These are phyloP conservation scores for Vanrija humicola DNA, from an alignment of 1,284 basidiomycete species.

Conservation along the genomic window DNA sequence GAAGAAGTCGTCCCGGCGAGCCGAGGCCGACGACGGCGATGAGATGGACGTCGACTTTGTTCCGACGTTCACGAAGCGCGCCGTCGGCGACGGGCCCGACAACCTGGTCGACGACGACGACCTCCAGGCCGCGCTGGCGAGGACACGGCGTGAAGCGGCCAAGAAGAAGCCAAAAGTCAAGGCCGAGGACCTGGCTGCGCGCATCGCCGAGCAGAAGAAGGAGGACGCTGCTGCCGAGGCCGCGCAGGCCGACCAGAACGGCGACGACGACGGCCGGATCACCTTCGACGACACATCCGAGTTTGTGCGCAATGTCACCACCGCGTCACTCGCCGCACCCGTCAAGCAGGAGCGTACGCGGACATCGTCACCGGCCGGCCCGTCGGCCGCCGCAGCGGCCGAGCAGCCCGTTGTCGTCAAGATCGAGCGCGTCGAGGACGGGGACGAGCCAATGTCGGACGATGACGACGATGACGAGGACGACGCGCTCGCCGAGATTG, in stretches of 20 bases:
- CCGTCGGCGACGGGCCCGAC: slow-evolving; percentile 61
- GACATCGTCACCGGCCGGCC: slow-evolving; percentile 16
- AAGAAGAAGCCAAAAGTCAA: slow-evolving; percentile 72
- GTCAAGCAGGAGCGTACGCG: slow-evolving; percentile 41
- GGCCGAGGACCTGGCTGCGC: slow-evolving; percentile 78
- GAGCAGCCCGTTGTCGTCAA: slow-evolving; percentile 52
- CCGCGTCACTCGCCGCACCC: slow-evolving; percentile 39
- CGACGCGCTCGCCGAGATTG: slow-evolving; percentile 51
- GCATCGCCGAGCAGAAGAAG: slow-evolving; percentile 60
- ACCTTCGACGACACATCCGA: slow-evolving; percentile 97
- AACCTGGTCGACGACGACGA: slow-evolving; percentile 99
- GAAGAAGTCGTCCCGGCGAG: slow-evolving; percentile 70
- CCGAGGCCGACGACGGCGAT: slow-evolving; percentile 59
- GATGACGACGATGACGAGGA: slow-evolving; percentile 71
- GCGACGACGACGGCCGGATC: slow-evolving; percentile 62
- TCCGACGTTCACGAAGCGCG: slow-evolving; percentile 44
- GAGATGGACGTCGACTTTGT: slow-evolving; percentile 70
- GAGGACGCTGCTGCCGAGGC: slow-evolving; percentile 52
- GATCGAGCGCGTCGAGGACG: slow-evolving; percentile 48
- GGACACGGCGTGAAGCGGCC: slow-evolving; percentile 74
- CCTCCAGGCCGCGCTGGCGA: slow-evolving; percentile 85
- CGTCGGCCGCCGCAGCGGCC: slow-evolving; percentile 48
- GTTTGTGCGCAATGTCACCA: slow-evolving; percentile 85
- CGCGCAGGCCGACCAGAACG: slow-evolving; percentile 58
- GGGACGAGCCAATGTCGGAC: slow-evolving; percentile 58